Evolutionary conservation across 1,139 yeast genomes (phyloP).

Genomic region (Geotrichum fermentans): DNA sequence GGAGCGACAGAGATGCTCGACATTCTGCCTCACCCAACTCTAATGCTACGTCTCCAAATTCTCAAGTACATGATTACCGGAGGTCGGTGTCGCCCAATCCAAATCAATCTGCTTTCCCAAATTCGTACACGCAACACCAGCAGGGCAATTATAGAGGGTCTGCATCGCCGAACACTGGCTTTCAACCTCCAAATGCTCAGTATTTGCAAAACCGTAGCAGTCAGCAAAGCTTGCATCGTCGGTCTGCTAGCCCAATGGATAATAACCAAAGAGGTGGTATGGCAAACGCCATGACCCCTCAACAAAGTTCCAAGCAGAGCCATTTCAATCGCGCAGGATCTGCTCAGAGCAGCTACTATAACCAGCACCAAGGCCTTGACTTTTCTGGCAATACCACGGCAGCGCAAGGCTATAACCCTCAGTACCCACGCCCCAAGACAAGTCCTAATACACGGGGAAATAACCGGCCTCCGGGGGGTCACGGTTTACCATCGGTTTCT

Average conservation of each 20-base stretch:
- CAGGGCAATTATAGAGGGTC: background rate
- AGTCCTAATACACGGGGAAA: too few species aligned
- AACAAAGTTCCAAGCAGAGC: background rate
- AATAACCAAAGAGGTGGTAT: background rate
- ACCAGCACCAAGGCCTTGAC: too few species aligned
- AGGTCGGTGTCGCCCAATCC: too few species aligned
- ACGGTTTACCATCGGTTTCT: slow-evolving; percentile 41
- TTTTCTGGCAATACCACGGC: too few species aligned
- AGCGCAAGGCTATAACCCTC: too few species aligned
- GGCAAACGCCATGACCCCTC: background rate
- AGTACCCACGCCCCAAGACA: too few species aligned
- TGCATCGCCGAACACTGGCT: background rate
- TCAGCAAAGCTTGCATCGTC: background rate
- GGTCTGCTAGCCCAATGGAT: background rate
- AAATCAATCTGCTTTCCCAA: background rate
- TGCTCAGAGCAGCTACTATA: slow-evolving; percentile 2
- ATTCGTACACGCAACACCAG: background rate
- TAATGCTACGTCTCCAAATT: too few species aligned
- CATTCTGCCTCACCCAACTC: too few species aligned
- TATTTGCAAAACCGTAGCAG: background rate
- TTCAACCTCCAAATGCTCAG: slow-evolving; percentile 1
- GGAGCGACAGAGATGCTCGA: too few species aligned
- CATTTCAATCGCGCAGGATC: slow-evolving; percentile 1
- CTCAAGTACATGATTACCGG: too few species aligned
- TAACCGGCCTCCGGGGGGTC: too few species aligned